Evolutionary conservation across 257 asterid genomes (phyloP).

Genomic region (Capsicum chinense): DNA sequence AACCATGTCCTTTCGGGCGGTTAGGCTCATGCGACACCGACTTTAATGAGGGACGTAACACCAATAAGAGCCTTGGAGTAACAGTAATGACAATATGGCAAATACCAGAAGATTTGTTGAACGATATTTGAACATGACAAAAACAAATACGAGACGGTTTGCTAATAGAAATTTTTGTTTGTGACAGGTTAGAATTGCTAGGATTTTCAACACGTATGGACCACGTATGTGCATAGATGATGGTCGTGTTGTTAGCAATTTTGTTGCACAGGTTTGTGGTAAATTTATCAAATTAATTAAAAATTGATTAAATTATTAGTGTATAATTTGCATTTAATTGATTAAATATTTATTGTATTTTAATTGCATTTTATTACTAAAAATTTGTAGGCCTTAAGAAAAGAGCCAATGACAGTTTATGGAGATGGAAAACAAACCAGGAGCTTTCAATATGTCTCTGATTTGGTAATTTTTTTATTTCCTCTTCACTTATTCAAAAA

Average conservation of each 20-base stretch:
- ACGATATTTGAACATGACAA: no score
- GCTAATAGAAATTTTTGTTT: background rate
- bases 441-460: constrained; percentile 93
- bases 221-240: constrained; percentile 95
- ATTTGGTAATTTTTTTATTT: constrained; percentile 56
- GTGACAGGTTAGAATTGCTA: constrained; percentile 78
- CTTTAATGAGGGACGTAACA: no score
- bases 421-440: constrained; percentile 97
- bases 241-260: constrained; percentile 95
- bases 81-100: no score
- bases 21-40: no score
- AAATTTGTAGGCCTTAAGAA: constrained; percentile 70
- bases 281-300: background rate
- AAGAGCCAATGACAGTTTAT: constrained; percentile 83
- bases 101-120: background rate
- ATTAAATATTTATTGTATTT: background rate
- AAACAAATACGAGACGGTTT: background rate
- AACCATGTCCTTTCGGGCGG: no score
- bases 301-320: background rate
- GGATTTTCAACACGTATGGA: constrained; percentile 93
- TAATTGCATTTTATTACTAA: background rate
- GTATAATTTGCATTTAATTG: background rate
- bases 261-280: constrained; percentile 79
- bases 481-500: background rate
- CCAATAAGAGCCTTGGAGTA: no score